Evolutionary conservation across 2,329 filamentous ascomycete genomes (phyloP).

Genomic region (Fusarium coffeatum): DNA sequence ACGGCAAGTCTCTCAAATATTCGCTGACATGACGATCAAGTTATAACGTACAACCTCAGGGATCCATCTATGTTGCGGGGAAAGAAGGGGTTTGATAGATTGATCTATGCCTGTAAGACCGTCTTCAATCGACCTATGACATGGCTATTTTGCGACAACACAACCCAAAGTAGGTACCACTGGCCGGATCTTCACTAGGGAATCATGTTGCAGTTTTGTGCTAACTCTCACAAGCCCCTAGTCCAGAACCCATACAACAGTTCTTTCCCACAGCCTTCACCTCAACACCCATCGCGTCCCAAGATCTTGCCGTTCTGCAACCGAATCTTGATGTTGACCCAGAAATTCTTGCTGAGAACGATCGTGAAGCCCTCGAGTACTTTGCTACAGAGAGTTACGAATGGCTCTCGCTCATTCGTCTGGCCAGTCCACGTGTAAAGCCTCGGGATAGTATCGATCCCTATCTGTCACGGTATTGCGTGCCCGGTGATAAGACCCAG

Average conservation of each 20-base stretch:
- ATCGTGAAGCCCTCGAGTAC: constrained; percentile 68
- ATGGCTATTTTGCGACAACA: constrained; percentile 82
- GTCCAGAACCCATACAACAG: constrained; percentile 61
- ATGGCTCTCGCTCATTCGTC: constrained; percentile 76
- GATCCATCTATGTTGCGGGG: constrained; percentile 81
- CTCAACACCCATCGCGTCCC: constrained; percentile 41
- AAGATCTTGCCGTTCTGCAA: constrained; percentile 37
- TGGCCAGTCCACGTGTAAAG: constrained; percentile 73
- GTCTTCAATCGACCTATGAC: constrained; percentile 74
- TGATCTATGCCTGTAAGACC: constrained; percentile 82
- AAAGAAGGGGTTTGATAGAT: constrained; percentile 83
- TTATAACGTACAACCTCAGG: constrained; percentile 81
- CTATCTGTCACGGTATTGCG: constrained; percentile 75
- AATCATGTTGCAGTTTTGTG: neutral
- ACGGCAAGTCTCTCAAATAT: neutral
- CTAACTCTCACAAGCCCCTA: constrained; percentile 55
- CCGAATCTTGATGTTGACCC: constrained; percentile 44
- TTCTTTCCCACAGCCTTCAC: constrained; percentile 59
- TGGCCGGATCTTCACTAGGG: constrained; percentile 4
- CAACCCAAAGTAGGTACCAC: constrained; percentile 41
- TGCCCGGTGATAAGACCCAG: constrained; percentile 57
- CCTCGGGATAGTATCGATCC: constrained; percentile 71
- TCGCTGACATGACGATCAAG: constrained; percentile 58
- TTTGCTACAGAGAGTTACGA: constrained; percentile 74
- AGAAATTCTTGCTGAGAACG: constrained; percentile 49